Conservation (phyloP, 768 basidiomycete species). For the Dioszegia hungarica region DNA sequence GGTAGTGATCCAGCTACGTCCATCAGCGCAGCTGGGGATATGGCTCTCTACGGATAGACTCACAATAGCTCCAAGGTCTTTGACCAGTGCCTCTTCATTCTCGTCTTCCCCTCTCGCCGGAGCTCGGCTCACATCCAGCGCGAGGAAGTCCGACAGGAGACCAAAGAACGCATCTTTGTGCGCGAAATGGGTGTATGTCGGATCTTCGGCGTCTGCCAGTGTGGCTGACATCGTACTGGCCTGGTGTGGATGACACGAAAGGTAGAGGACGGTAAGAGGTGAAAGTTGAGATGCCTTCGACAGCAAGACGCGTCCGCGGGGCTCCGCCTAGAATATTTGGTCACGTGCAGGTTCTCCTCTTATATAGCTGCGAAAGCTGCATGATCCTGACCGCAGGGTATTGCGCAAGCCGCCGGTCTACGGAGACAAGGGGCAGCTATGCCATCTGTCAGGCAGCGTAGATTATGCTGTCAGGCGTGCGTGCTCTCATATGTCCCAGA, state of each 20-base stretch:
- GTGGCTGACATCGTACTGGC: not conserved
- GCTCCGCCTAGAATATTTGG: too few species aligned
- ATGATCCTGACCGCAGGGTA: too few species aligned
- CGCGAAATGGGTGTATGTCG: slow-evolving; percentile 45
- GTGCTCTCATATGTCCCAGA: too few species aligned
- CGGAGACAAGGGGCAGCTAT: too few species aligned
- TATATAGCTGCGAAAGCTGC: too few species aligned
- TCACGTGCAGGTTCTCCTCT: too few species aligned
- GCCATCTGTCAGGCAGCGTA: too few species aligned
- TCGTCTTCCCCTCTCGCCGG: slow-evolving; percentile 53
- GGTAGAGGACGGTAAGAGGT: not conserved
- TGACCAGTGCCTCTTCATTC: slow-evolving; percentile 37
- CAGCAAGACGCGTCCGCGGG: too few species aligned
- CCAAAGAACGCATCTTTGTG: slow-evolving; percentile 57
- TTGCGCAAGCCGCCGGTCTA: too few species aligned
- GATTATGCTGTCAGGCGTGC: too few species aligned
- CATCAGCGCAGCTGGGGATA: not conserved
- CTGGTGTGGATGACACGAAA: not conserved
- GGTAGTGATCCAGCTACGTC: slow-evolving; percentile 73
- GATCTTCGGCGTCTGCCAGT: slow-evolving; percentile 39
- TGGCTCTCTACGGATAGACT: slow-evolving; percentile 9
- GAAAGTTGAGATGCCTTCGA: too few species aligned
- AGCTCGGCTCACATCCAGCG: slow-evolving; percentile 54
- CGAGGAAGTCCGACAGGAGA: slow-evolving; percentile 56
- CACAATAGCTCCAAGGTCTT: slow-evolving; percentile 42